Evolutionary conservation across 352 stramenopile species (phyloP).

Genomic region (Halophytophthora polymorphica): DNA sequence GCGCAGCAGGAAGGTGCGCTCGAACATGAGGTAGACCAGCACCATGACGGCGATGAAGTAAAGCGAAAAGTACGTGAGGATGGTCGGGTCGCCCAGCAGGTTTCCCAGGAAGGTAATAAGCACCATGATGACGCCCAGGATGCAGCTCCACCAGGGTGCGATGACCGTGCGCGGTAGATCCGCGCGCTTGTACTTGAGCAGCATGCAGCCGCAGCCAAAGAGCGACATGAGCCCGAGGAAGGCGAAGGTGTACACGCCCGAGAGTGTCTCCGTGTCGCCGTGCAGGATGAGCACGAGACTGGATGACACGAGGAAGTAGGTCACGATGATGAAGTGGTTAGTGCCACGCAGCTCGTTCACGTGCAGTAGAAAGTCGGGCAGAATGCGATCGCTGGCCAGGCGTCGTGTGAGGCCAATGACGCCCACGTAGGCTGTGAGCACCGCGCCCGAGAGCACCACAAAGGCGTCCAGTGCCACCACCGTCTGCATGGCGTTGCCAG

Average conservation of each 20-base stretch:
- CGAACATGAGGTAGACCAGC: conserved; percentile 88
- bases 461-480: conserved; percentile 90
- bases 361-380: conserved; percentile 75
- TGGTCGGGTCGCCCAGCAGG: conserved; percentile 79
- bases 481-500: conserved; percentile 69
- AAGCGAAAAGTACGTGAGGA: conserved; percentile 88
- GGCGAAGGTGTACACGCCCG: conserved; percentile 94
- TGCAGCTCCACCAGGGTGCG: conserved; percentile 86
- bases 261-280: conserved; percentile 90
- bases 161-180: conserved; percentile 85
- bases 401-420: conserved; percentile 90
- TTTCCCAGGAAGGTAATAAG: conserved; percentile 84
- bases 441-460: conserved; percentile 91
- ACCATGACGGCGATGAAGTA: conserved; percentile 83
- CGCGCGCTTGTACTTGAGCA: conserved; percentile 94
- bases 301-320: conserved; percentile 87
- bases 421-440: conserved; percentile 93
- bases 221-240: conserved; percentile 94
- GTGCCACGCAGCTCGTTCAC: conserved; percentile 84
- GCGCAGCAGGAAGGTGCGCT: conserved; percentile 83
- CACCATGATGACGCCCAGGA: conserved; percentile 81
- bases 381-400: conserved; percentile 89
- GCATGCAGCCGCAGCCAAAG: conserved; percentile 91
- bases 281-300: conserved; percentile 89
- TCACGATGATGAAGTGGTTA: conserved; percentile 92